Evolutionary conservation across 1,139 yeast species (phyloP), one percentile per base, ranked within the genome.

Genomic region (Magnusiomyces tetraspermus): DNA sequence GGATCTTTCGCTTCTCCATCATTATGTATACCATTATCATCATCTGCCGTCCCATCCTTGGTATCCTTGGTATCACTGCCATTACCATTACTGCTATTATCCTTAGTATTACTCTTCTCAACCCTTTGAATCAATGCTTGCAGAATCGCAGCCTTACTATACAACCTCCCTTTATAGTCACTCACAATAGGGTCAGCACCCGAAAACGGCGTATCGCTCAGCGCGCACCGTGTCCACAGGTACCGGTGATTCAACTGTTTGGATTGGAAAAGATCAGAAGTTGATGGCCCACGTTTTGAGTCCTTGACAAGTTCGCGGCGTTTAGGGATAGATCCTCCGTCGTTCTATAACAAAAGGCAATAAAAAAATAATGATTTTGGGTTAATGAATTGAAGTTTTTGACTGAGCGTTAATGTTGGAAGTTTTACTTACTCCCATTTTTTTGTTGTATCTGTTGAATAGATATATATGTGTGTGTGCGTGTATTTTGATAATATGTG

Each of bases 101-200:
- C 11, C 33, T 11, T 28, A 8, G 33, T 28, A 6, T 45, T 55
- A 53, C 30, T 61, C 58, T 44, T 59, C 55, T 26, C 67, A 65
- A 44, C 69, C 26, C 63, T 65, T 21, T 70, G 70, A 2, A 84
- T 64, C 19, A 85, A 64, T 63, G 76, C 74, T 60, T 83, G 84
- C 15, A 89, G 60, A 0, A 86, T 66, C 38, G 82, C 71, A 57
- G 84, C 89, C 59, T 85, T 86, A 58, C 82, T 78, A 65, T 78
- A 85, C n/a, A 89, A 62, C 37, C 72, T 66, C 0, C 97, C 97
- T 55, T 70, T 71, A 63, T 74, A 83, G 67, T 88, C 96, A 31
- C 89, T 78, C 5, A 84, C 86, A 2, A 87, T 71, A 0, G 83
- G 86, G 5, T 63, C 65, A 10, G 57, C 60, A 24, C 48, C 48